Percentiles rank a stretch among this genome's conserved stretches.
phyloP scores from a whole-genome alignment of 1,139 yeast species.

The Pichia sp. region DNA sequence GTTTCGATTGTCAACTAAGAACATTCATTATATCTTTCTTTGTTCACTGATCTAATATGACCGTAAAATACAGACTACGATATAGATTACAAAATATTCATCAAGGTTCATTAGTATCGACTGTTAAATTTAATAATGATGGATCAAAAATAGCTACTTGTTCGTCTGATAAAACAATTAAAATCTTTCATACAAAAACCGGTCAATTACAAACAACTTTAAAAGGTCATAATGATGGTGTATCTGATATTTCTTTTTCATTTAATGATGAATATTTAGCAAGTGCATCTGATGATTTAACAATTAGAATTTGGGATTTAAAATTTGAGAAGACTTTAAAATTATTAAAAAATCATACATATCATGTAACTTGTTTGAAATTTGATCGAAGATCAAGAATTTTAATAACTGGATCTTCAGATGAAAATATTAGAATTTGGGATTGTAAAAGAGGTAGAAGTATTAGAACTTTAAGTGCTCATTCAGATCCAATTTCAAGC shows the following conservation, averaged over 20 bases:
- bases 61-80: slow-evolving; percentile 10
- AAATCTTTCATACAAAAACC: slow-evolving; percentile 32
- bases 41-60: too few species aligned
- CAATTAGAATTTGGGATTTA: slow-evolving; percentile 70
- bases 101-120: slow-evolving; percentile 22
- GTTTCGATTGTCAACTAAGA: too few species aligned
- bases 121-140: slow-evolving; percentile 57
- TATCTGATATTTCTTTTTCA: slow-evolving; percentile 68
- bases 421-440: slow-evolving; percentile 90
- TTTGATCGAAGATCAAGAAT: slow-evolving; percentile 74
- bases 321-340: slow-evolving; percentile 47
- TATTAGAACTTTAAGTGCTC: slow-evolving; percentile 82
- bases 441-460: slow-evolving; percentile 68
- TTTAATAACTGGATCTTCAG: slow-evolving; percentile 77
- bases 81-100: slow-evolving; percentile 10
- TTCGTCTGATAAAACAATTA: slow-evolving; percentile 39
- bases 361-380: slow-evolving; percentile 67
- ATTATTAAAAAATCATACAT: slow-evolving; percentile 73
- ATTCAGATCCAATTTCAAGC: slow-evolving; percentile 82
- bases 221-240: slow-evolving; percentile 60
- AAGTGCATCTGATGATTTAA: slow-evolving; percentile 80
- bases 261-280: slow-evolving; percentile 73
- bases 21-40: too few species aligned
- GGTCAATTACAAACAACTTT: slow-evolving; percentile 34
- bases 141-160: slow-evolving; percentile 53